A percentile compares a stretch with the other conserved stretches of the same genome.
Conservation (phyloP, 805 yeast species). For the Saturnispora zaruensis region DNA sequence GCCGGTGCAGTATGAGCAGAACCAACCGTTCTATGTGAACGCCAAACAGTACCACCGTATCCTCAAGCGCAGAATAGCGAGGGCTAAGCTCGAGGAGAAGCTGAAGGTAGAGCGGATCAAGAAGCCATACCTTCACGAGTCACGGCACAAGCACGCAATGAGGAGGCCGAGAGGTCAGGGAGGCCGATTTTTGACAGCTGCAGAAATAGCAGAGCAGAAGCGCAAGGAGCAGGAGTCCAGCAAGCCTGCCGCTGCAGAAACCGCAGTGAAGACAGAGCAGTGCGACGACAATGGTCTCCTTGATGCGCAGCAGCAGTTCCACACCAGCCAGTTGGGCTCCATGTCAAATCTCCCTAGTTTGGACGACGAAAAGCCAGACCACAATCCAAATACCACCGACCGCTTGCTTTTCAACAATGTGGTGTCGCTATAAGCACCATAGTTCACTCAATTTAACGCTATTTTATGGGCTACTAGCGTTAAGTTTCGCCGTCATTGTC, state of each 20-base stretch:
- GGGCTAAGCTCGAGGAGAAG: constrained; percentile 87
- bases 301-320: not conserved
- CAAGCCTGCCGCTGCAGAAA: too few species aligned
- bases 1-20: constrained; percentile 26
- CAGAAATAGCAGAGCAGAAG: constrained; percentile 59
- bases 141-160: constrained; percentile 98
- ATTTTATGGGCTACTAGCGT: too few species aligned
- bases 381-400: not conserved
- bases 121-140: constrained; percentile 90
- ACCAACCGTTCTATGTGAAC: constrained; percentile 94
- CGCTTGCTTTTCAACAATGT: not conserved
- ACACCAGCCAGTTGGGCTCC: not conserved
- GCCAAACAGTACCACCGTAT: constrained; percentile 97
- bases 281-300: too few species aligned
- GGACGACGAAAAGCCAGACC: not conserved
- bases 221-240: not conserved
- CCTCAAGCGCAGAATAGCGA: constrained; percentile 82
- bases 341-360: not conserved
- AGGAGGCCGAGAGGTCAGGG: constrained; percentile 98
- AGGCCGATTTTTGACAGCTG: constrained; percentile 93
- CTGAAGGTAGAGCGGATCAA: constrained; percentile 83
- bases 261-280: not conserved
- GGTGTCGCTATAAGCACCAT: not conserved
- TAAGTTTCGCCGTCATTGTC: too few species aligned
- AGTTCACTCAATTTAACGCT: too few species aligned